Base-by-base conservation (phyloP, 108 stramenopile species). In the Nannochloropsis salina region DNA sequence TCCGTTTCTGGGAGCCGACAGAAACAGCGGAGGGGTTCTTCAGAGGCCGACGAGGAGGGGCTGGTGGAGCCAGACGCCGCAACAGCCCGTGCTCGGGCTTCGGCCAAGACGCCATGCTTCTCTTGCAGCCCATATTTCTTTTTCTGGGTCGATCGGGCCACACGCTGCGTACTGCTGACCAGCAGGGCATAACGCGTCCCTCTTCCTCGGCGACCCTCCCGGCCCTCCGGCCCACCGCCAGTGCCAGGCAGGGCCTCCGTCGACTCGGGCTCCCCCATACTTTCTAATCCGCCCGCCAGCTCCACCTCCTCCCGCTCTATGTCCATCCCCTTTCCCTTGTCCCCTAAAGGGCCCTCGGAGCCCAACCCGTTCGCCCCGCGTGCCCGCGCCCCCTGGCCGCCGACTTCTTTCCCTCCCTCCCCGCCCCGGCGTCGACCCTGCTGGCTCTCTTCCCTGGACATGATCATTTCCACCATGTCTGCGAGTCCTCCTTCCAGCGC, bases 11-110 rank as follows among this genome's bases (percentile, higher is more conserved):
- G 83, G 15, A 88, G 51, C 45, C 80, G 44, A 45, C 87, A 88
- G 21, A 88, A 45, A 80, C 87, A 88, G 45, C 84, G 87, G 10
- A 88, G 84, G 10, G 61, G 41, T 15, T 82, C 80, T 80, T 88
- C 87, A 45, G 20, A 15, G 2, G 61, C 15, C 20, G 61, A 74
- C 15, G 61, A 74, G 61, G 61, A 74, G 8, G 61, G n/a, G 61
- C 20, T n/a, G 61, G 61, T n/a, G 61, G 61, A 74, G 61, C 20
- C 15, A n/a, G 61, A 15, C 15, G 20, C 20, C 3, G 61, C 61
- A 6, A 2, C 15, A n/a, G 4, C 61, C 4, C 61, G 61, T 31
- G 31, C 31, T 31, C 31, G 31, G 8, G 61, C 61, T 15, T 15
- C 61, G 61, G 61, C 61, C 4, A 74, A n/a, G 2, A 74, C 61